A percentile compares a stretch with the other conserved stretches of the same genome.
These are phyloP conservation scores for Batkoa obscura DNA, from an alignment of 371 early-diverging fungal species.

Conservation along the genomic window DNA sequence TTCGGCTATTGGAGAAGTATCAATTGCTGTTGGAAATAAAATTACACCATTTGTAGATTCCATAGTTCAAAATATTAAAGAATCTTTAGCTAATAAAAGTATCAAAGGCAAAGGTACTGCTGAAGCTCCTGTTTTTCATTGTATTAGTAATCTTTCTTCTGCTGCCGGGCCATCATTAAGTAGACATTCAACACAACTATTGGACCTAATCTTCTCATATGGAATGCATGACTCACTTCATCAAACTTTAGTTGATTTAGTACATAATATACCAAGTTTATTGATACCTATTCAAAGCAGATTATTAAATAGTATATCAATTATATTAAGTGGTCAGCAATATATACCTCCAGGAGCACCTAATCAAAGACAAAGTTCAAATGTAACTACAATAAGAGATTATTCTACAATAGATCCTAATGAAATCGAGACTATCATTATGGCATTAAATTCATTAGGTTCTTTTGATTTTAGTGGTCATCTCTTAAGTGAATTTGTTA, in stretches of 20 bases:
- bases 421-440: conserved; percentile 42
- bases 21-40: conserved; percentile 58
- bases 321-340: conserved; percentile 64
- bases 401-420: neutral
- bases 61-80: neutral
- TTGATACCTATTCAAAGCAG: conserved; percentile 76
- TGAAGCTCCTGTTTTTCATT: conserved; percentile 59
- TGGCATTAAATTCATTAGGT: conserved; percentile 74
- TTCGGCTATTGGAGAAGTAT: conserved; percentile 68
- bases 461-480: conserved; percentile 73
- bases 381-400: too few species aligned
- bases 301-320: conserved; percentile 71
- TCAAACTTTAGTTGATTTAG: conserved; percentile 59
- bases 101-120: conserved; percentile 1
- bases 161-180: conserved; percentile 81
- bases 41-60: conserved; percentile 56
- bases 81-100: neutral
- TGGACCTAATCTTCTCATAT: conserved; percentile 79
- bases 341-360: conserved; percentile 76
- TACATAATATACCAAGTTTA: conserved; percentile 63
- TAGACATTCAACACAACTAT: conserved; percentile 64
- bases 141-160: conserved; percentile 70
- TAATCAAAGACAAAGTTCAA: conserved; percentile 10
- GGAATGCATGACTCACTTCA: conserved; percentile 72
- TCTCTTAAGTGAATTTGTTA: conserved; percentile 76